Evolutionary conservation across 2,329 filamentous ascomycete genomes (phyloP).

Genomic region (Nigrospora oryzae): DNA sequence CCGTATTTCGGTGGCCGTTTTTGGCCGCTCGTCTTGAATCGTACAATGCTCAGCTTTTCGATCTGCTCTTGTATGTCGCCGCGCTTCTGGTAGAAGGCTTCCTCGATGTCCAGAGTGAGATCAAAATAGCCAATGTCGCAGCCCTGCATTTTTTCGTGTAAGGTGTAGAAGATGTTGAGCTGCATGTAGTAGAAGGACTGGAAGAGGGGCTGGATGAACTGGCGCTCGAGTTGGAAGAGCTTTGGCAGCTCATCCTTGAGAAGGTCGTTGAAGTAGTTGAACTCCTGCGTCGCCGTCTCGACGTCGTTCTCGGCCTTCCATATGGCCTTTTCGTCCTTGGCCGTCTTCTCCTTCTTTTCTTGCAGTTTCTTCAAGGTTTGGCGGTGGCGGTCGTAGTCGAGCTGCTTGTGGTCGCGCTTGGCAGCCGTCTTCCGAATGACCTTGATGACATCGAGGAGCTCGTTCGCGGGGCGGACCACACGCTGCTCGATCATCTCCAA

Average conservation of each 20-base stretch:
- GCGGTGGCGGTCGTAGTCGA: conserved; percentile 89
- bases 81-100: conserved; percentile 81
- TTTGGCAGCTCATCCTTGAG: conserved; percentile 93
- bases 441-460: conserved; percentile 92
- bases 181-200: conserved; percentile 99
- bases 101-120: conserved; percentile 81
- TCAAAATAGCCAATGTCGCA: conserved; percentile 98
- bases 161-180: conserved; percentile 96
- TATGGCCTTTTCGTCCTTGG: conserved; percentile 95
- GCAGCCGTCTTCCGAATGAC: conserved; percentile 78
- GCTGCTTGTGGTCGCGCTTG: conserved; percentile 95
- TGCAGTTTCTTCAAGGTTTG: conserved; percentile 83
- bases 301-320: conserved; percentile 93
- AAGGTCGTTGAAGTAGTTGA: conserved; percentile 95
- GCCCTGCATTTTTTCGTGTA: conserved; percentile 95
- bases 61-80: conserved; percentile 77
- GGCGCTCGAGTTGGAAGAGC: conserved; percentile 78
- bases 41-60: conserved; percentile 78
- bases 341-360: conserved; percentile 91
- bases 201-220: conserved; percentile 95
- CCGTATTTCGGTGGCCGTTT: conserved; percentile 51
- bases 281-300: conserved; percentile 89
- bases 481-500: conserved; percentile 94
- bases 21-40: conserved; percentile 83
- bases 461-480: conserved; percentile 85